A percentile compares a stretch with the other conserved stretches of the same genome.
Evolutionary conservation across 2,329 filamentous ascomycete species (phyloP).

Genomic region (Talaromyces amestolkiae): DNA sequence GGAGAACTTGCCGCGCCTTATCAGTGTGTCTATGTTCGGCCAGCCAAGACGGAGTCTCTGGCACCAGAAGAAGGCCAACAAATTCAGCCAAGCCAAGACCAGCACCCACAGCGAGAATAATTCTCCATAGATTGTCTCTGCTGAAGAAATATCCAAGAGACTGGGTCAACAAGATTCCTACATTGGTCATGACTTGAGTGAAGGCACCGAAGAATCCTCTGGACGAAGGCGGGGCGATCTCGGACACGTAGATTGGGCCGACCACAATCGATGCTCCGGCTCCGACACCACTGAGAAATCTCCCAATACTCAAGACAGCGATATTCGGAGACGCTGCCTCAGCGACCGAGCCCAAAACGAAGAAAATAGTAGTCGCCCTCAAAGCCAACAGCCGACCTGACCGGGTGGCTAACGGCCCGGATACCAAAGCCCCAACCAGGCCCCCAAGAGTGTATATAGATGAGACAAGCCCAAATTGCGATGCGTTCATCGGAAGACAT

Average conservation of each 20-base stretch:
- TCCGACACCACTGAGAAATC: slow-evolving; percentile 76
- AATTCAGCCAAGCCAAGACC: slow-evolving; percentile 66
- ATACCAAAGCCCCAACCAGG: slow-evolving; percentile 73
- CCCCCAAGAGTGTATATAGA: slow-evolving; percentile 91
- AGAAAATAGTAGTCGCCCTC: slow-evolving; percentile 73
- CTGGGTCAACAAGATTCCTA: slow-evolving; percentile 83
- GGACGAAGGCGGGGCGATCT: slow-evolving; percentile 73
- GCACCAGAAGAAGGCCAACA: slow-evolving; percentile 69
- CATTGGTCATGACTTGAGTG: slow-evolving; percentile 91
- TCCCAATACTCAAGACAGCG: slow-evolving; percentile 66
- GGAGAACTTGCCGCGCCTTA: slow-evolving; percentile 65
- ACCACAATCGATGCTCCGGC: slow-evolving; percentile 89
- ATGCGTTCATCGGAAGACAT: slow-evolving; percentile 84
- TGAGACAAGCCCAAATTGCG: slow-evolving; percentile 79
- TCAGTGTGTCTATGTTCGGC: slow-evolving; percentile 62
- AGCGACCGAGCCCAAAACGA: slow-evolving; percentile 69
- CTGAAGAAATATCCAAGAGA: slow-evolving; percentile 84
- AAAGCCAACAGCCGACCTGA: slow-evolving; percentile 75
- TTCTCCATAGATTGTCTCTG: slow-evolving; percentile 73
- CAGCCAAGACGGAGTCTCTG: slow-evolving; percentile 86
- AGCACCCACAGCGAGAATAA: slow-evolving; percentile 74
- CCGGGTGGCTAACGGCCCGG: slow-evolving; percentile 74
- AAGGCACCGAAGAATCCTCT: slow-evolving; percentile 75
- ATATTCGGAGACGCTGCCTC: slow-evolving; percentile 72
- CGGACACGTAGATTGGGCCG: slow-evolving; percentile 90